A percentile compares a stretch with the other conserved stretches of the same genome.
These are phyloP conservation scores for Odonthalia washingtoniensis DNA, from an alignment of 31 red algal species.

Conservation along the genomic window DNA sequence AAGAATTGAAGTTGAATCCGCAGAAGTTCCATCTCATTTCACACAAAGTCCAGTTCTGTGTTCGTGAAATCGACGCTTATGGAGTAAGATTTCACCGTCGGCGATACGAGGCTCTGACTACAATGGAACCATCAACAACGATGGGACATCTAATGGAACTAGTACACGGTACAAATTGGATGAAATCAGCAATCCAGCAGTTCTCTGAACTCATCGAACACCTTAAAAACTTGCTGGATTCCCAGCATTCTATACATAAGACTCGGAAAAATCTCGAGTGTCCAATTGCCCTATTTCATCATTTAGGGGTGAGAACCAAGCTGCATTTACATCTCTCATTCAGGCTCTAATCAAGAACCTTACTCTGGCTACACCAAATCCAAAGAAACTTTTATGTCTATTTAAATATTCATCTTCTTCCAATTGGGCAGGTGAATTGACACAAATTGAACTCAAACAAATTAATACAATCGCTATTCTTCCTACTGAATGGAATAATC, in stretches of 20 bases:
- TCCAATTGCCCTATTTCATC: conserved; percentile 24
- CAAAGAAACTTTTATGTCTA: conserved; percentile 39
- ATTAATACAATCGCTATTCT: not conserved
- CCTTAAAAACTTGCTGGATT: conserved; percentile 25
- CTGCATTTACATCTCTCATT: conserved; percentile 29
- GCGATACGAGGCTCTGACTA: not conserved
- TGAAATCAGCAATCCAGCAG: conserved; percentile 46
- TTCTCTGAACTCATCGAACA: conserved; percentile 35
- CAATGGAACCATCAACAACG: conserved; percentile 50
- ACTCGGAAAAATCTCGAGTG: conserved; percentile 34
- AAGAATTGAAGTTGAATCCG: not conserved
- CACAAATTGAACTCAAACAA: conserved; percentile 15
- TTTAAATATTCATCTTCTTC: conserved; percentile 36
- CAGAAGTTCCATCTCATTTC: not conserved
- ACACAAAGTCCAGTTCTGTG: not conserved
- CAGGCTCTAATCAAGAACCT: conserved; percentile 17
- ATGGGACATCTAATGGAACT: conserved; percentile 32
- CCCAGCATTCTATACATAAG: not conserved
- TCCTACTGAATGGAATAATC: conserved; percentile 25
- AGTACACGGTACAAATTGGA: conserved; percentile 56
- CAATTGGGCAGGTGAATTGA: conserved; percentile 47
- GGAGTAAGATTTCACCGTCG: conserved; percentile 9
- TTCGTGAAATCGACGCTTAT: not conserved
- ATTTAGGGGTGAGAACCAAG: conserved; percentile 37
- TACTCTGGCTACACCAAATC: conserved; percentile 3